These are phyloP conservation scores for Sporisorium graminicola DNA, from an alignment of 1,284 basidiomycete genomes.

Conservation along the genomic window DNA sequence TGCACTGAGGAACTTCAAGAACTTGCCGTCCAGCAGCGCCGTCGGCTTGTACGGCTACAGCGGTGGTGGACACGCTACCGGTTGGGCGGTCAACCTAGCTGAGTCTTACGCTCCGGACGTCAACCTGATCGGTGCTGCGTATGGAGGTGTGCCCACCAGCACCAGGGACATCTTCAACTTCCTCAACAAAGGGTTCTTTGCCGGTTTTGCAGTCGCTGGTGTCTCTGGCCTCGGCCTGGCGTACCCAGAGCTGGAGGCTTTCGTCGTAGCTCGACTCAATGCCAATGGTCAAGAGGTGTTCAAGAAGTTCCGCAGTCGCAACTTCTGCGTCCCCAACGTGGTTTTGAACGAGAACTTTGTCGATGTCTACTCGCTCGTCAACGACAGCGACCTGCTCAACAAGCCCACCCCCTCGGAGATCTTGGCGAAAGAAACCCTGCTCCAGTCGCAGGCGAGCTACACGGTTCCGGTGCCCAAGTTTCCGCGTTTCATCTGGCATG, in stretches of 20 bases:
- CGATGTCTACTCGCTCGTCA: slow-evolving; percentile 43
- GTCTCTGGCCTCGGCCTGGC: slow-evolving; percentile 43
- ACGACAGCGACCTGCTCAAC: slow-evolving; percentile 45
- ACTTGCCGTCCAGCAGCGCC: slow-evolving; percentile 27
- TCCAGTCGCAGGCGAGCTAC: slow-evolving; percentile 30
- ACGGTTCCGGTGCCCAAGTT: slow-evolving; percentile 53
- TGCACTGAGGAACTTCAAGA: slow-evolving; percentile 39
- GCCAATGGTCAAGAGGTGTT: slow-evolving; percentile 29
- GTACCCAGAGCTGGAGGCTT: slow-evolving; percentile 45
- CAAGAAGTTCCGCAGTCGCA: slow-evolving; percentile 20
- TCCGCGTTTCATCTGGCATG: slow-evolving; percentile 61
- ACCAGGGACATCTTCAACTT: slow-evolving; percentile 35
- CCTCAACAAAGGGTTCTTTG: slow-evolving; percentile 47
- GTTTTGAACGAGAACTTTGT: slow-evolving; percentile 27
- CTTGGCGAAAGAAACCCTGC: slow-evolving; percentile 44
- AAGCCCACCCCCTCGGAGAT: slow-evolving; percentile 19
- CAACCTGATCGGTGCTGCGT: slow-evolving; percentile 59
- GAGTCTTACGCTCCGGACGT: slow-evolving; percentile 52
- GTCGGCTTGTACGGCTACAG: slow-evolving; percentile 57
- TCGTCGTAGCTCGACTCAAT: slow-evolving; percentile 24
- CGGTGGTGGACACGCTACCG: slow-evolving; percentile 60
- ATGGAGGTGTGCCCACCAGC: slow-evolving; percentile 63
- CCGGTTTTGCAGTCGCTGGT: slow-evolving; percentile 60
- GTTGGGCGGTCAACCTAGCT: slow-evolving; percentile 47
- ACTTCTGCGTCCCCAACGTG: slow-evolving; percentile 45